A percentile compares a stretch with the other conserved stretches of the same genome.
Evolutionary conservation across 2,329 filamentous ascomycete genomes (phyloP).

Genomic region (Aspergillus felis): DNA sequence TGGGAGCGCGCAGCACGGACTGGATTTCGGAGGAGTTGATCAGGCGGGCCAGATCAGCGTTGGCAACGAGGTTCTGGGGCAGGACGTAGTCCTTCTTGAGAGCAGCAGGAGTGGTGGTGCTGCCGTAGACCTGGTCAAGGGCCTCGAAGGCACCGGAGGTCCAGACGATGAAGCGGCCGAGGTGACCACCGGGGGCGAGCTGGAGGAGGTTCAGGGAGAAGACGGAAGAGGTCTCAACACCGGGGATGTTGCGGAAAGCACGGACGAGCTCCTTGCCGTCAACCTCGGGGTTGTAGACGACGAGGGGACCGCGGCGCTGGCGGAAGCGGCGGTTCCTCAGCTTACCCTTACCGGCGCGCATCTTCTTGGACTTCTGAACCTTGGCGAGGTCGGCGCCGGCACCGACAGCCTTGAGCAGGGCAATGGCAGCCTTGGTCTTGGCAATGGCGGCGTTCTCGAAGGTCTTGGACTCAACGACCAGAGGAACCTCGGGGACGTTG

Average conservation of each 20-base stretch:
- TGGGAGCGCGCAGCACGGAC: constrained; percentile 87
- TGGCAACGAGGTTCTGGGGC: constrained; percentile 84
- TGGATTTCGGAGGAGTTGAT: constrained; percentile 99
- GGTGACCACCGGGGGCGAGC: constrained; percentile 96
- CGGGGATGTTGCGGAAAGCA: constrained; percentile 98
- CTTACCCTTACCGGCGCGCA: constrained; percentile 98
- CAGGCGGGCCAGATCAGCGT: constrained; percentile 92
- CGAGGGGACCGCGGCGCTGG: constrained; percentile 94
- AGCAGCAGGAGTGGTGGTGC: constrained; percentile 79
- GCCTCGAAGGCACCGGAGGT: constrained; percentile 95
- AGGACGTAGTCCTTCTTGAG: constrained; percentile 99
- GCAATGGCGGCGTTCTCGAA: constrained; percentile 74
- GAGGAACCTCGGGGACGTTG: constrained; percentile 89
- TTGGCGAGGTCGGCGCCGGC: constrained; percentile 88
- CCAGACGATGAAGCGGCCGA: constrained; percentile 99
- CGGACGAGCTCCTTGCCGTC: constrained; percentile 92
- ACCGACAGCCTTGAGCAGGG: constrained; percentile 86
- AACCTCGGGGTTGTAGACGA: constrained; percentile 93
- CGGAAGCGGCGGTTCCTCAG: constrained; percentile 92
- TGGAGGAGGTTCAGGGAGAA: constrained; percentile 97
- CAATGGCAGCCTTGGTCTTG: constrained; percentile 84
- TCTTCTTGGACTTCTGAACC: constrained; percentile 94
- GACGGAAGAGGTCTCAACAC: constrained; percentile 94
- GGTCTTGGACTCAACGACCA: constrained; percentile 87
- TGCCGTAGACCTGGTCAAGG: constrained; percentile 95